Evolutionary conservation across 768 basidiomycete species (phyloP), one percentile per base, ranked within the genome.

Genomic region (Termitomyces sp.): DNA sequence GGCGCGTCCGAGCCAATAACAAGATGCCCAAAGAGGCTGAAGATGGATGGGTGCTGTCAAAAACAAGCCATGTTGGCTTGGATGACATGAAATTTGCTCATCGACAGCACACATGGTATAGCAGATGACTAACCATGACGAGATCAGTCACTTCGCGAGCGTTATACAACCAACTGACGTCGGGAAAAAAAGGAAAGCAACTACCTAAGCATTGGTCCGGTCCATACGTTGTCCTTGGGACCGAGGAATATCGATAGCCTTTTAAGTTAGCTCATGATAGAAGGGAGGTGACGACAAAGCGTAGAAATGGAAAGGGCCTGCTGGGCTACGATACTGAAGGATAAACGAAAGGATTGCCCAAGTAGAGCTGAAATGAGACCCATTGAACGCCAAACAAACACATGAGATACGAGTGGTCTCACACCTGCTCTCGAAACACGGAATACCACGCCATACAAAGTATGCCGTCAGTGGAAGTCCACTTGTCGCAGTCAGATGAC

Each of bases 61-160:
- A 34, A 56, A 52, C n/a, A 47, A 54, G 32, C 41, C 47, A 28
- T 32, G 19, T 19, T 35, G 17, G 16, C 14, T 7, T 35, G 32
- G 47, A 41, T 12, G 32, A 19, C 45, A 52, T 52, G 52, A n/a
- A 43, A 23, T 37, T 23, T 12, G 41, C 37, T 52, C 35, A 50
- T 48, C 16, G 35, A 40, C 40, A 39, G 44, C 37, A 46, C 57
- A 54, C 44, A 48, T 52, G 54, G 34, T 40, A 39, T n/a, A 28
- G 37, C 50, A 51, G 50, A 51, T 51, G 50, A 51, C 37, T 39
- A 37, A 27, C 1, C 7, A 37, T 51, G 50, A 40, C 50, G n/a
- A 40, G n/a, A 8, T 37, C 49, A 25, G 27, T 27, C 10, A 37
- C 17, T 39, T 12, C 34, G 17, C 39, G 32, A 27, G 16, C 17